A percentile compares a stretch with the other conserved stretches of the same genome.
phyloP scores from a whole-genome alignment of 164 flowering plant species.

The Nymphaea colorata region DNA sequence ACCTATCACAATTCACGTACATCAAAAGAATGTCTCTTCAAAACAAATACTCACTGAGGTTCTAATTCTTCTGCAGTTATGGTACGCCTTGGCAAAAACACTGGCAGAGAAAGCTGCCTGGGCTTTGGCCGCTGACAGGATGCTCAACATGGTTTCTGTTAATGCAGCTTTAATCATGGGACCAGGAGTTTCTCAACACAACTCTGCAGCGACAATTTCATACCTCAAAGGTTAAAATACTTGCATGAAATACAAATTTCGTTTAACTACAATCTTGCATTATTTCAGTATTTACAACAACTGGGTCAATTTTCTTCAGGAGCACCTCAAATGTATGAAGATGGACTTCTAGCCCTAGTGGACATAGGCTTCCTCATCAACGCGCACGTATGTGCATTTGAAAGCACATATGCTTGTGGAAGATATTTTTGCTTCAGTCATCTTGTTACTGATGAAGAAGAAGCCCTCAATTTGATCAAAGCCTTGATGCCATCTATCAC shows the following conservation, averaged over 20 bases:
- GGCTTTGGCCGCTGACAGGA: slow-evolving; percentile 76
- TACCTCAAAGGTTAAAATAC: slow-evolving; percentile 41
- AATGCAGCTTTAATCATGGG: slow-evolving; percentile 54
- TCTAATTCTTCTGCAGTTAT: slow-evolving; percentile 25
- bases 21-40: too few species aligned
- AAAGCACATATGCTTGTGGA: slow-evolving; percentile 41
- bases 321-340: slow-evolving; percentile 61
- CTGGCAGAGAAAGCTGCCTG: slow-evolving; percentile 57
- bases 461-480: slow-evolving; percentile 36
- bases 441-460: slow-evolving; percentile 33
- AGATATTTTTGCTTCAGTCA: slow-evolving; percentile 57
- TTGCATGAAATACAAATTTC: not conserved
- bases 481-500: slow-evolving; percentile 39
- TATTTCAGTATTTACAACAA: not conserved
- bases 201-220: slow-evolving; percentile 31
- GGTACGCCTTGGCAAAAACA: slow-evolving; percentile 71
- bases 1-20: too few species aligned
- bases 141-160: slow-evolving; percentile 59
- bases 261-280: not conserved
- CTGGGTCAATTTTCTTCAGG: slow-evolving; percentile 18
- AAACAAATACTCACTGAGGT: too few species aligned
- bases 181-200: slow-evolving; percentile 33
- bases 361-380: slow-evolving; percentile 46
- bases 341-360: slow-evolving; percentile 51
- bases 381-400: slow-evolving; percentile 47